Conservation (phyloP, 805 yeast species). For the Vanderwaltozyma tropicalis region DNA sequence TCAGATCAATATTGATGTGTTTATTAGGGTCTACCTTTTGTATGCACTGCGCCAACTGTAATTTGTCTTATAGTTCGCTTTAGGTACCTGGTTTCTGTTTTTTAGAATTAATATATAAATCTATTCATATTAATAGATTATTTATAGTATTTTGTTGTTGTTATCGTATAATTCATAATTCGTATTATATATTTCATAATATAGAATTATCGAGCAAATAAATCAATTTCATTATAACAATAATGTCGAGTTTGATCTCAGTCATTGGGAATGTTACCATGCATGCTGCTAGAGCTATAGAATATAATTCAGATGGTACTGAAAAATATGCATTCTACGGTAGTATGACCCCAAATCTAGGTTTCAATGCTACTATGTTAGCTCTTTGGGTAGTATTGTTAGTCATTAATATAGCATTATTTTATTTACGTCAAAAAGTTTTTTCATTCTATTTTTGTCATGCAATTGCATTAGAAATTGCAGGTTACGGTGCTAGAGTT, state of each 20-base stretch:
- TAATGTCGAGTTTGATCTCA: too few relatives aligned
- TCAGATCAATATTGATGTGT: too few relatives aligned
- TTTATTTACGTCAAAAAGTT: slow-evolving; percentile 51
- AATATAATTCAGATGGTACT: background rate
- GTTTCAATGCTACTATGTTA: slow-evolving; percentile 50
- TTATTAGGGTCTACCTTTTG: too few relatives aligned
- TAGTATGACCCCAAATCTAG: slow-evolving; percentile 40
- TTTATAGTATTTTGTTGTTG: too few relatives aligned
- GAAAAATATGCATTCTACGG: slow-evolving; percentile 17
- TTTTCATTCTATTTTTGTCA: slow-evolving; percentile 45
- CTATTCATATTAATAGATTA: too few relatives aligned
- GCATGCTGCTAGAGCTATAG: too few relatives aligned
- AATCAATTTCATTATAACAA: background rate
- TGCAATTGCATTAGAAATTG: slow-evolving; percentile 50
- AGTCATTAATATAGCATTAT: slow-evolving; percentile 34
- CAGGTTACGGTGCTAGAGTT: slow-evolving; percentile 58
- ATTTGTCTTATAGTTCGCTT: too few relatives aligned
- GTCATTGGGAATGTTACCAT: background rate
- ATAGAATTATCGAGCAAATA: background rate
- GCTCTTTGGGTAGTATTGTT: slow-evolving; percentile 43
- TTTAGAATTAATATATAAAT: too few relatives aligned
- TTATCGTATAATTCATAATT: too few relatives aligned
- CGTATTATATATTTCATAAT: too few relatives aligned
- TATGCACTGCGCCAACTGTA: too few relatives aligned
- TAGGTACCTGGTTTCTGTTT: too few relatives aligned